Conservation (phyloP, 495 filamentous ascomycete genomes). For the Hyaloscypha bicolor region DNA sequence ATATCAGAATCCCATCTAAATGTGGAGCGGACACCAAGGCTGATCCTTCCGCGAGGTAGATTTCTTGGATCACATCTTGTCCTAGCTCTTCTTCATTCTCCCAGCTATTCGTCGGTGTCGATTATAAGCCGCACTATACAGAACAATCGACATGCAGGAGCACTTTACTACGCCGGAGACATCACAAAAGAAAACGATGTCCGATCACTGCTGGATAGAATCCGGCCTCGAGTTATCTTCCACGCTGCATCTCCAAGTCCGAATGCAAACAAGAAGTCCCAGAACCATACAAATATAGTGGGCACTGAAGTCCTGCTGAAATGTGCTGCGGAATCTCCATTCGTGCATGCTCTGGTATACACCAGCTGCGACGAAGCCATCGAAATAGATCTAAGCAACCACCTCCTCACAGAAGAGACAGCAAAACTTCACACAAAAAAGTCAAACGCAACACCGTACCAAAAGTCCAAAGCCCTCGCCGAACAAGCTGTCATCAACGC, state of each 20-base stretch:
- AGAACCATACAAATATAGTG: conserved; percentile 84
- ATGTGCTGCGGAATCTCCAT: conserved; percentile 58
- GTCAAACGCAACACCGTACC: neutral
- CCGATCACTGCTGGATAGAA: conserved; percentile 60
- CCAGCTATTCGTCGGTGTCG: conserved; percentile 57
- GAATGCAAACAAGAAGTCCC: conserved; percentile 45
- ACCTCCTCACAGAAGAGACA: conserved; percentile 14
- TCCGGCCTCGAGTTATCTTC: conserved; percentile 81
- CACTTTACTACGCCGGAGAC: conserved; percentile 77
- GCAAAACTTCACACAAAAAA: neutral
- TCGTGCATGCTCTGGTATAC: conserved; percentile 87
- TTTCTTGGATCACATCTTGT: conserved; percentile 72
- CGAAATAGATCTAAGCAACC: neutral
- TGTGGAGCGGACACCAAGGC: neutral
- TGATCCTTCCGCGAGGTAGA: conserved; percentile 34
- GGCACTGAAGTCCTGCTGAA: conserved; percentile 79
- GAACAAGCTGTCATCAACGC: conserved; percentile 81
- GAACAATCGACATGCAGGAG: conserved; percentile 66
- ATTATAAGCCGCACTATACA: conserved; percentile 81
- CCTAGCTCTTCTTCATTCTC: conserved; percentile 55
- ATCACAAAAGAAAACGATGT: conserved; percentile 74
- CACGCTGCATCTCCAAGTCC: conserved; percentile 82
- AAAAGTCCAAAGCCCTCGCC: conserved; percentile 68
- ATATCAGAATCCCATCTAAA: neutral
- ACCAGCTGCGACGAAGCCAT: conserved; percentile 63